Conservation (phyloP, 2,329 filamentous ascomycete species). For the Colletotrichum paranaense region DNA sequence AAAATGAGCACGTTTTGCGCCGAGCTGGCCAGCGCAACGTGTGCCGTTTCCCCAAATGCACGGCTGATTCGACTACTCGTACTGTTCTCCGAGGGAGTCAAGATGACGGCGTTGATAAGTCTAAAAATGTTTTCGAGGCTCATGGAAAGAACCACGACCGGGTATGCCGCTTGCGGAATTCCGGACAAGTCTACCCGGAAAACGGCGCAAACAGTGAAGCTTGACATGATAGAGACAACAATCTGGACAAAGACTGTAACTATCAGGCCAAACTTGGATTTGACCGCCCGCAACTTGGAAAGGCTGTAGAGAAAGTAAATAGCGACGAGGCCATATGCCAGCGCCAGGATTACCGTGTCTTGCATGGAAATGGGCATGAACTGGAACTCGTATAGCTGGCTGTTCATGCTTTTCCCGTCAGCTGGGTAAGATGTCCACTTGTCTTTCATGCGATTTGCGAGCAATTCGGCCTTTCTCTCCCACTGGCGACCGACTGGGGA, state of each 20-base stretch:
- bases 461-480: conserved; percentile 67
- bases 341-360: conserved; percentile 72
- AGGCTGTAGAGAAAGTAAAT: conserved; percentile 76
- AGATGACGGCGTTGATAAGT: conserved; percentile 81
- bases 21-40: conserved; percentile 75
- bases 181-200: conserved; percentile 80
- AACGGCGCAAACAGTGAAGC: conserved; percentile 82
- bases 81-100: conserved; percentile 75
- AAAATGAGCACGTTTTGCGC: conserved; percentile 77
- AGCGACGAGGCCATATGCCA: conserved; percentile 73
- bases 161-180: conserved; percentile 80
- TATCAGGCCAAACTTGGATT: conserved; percentile 79
- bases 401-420: conserved; percentile 63
- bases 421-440: conserved; percentile 75
- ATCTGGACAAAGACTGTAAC: conserved; percentile 78
- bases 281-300: conserved; percentile 77
- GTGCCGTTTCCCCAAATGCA: conserved; percentile 79
- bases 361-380: conserved; percentile 78
- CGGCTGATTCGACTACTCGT: conserved; percentile 77
- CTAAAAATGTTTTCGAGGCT: conserved; percentile 84
- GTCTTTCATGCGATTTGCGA: conserved; percentile 61
- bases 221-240: conserved; percentile 78
- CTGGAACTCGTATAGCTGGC: conserved; percentile 80
- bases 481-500: conserved; percentile 74
- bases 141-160: conserved; percentile 80